A percentile compares a stretch with the other conserved stretches of the same genome.
phyloP scores from a whole-genome alignment of 331 rosid genomes.

The Malus hybrid region DNA sequence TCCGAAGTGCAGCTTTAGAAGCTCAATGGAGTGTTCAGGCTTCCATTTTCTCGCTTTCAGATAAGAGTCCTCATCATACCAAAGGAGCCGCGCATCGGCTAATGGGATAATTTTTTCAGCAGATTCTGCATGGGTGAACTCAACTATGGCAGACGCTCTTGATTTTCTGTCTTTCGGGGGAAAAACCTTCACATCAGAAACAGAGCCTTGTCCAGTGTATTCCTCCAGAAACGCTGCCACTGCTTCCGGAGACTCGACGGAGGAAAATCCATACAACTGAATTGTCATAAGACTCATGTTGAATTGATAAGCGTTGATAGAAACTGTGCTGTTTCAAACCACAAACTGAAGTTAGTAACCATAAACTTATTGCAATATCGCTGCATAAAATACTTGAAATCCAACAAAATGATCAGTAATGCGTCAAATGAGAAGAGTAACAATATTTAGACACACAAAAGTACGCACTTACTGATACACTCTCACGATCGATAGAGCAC shows the following conservation, averaged over 20 bases:
- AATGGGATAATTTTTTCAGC: conserved; percentile 6
- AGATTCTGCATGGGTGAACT: not conserved
- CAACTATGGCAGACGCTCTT: conserved; percentile 10
- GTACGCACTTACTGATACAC: no score
- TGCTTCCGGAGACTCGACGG: not conserved
- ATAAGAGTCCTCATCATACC: conserved; percentile 3
- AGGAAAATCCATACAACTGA: conserved; percentile 17
- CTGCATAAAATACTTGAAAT: not conserved
- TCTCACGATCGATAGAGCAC: no score
- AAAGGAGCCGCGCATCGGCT: not conserved
- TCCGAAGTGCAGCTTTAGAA: conserved; percentile 21
- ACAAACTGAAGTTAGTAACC: not conserved
- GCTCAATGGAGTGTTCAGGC: not conserved
- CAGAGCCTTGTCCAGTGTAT: conserved; percentile 23
- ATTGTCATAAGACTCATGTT: conserved; percentile 12
- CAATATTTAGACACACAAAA: no score
- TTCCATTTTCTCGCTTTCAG: conserved; percentile 9
- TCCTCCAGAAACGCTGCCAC: conserved; percentile 24
- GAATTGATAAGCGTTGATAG: not conserved
- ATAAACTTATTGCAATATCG: not conserved
- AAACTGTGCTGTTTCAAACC: not conserved
- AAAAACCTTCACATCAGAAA: not conserved
- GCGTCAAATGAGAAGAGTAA: no score
- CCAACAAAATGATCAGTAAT: no score
- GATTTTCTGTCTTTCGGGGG: not conserved